Evolutionary conservation across 257 asterid genomes (phyloP).

Genomic region (Jacaranda mimosifolia): DNA sequence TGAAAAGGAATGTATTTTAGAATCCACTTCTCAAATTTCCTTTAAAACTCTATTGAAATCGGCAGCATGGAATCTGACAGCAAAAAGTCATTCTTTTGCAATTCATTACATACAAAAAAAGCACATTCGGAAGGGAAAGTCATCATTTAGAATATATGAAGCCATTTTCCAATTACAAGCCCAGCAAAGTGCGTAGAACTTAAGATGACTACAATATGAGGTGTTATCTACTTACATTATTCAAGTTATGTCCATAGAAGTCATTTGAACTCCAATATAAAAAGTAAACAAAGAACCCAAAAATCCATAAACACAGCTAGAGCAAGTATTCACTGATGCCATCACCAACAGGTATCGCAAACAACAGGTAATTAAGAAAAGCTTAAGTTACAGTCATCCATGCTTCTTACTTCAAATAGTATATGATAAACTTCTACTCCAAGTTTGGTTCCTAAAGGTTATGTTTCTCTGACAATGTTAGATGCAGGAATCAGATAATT

Average conservation of each 20-base stretch:
- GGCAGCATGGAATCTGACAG: neutral
- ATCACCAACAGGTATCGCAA: neutral
- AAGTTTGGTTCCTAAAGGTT: constrained; percentile 15
- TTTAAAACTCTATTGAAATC: neutral
- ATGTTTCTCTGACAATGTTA: constrained; percentile 6
- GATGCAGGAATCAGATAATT: neutral
- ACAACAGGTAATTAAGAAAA: neutral
- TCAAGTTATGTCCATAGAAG: neutral
- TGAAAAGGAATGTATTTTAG: neutral
- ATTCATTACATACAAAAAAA: neutral
- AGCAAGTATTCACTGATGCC: neutral
- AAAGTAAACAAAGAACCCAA: neutral
- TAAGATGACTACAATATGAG: neutral
- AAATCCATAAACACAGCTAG: neutral
- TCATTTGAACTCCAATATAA: neutral
- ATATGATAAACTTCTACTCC: neutral
- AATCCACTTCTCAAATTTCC: neutral
- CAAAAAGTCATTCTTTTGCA: neutral
- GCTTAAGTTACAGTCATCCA: neutral
- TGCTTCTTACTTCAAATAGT: neutral
- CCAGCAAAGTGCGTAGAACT: neutral
- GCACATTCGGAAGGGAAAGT: neutral
- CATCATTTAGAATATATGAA: neutral
- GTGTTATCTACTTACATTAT: neutral
- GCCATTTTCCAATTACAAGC: neutral